phyloP scores from a whole-genome alignment of 352 stramenopile genomes.

The Globisporangium spiculum region DNA sequence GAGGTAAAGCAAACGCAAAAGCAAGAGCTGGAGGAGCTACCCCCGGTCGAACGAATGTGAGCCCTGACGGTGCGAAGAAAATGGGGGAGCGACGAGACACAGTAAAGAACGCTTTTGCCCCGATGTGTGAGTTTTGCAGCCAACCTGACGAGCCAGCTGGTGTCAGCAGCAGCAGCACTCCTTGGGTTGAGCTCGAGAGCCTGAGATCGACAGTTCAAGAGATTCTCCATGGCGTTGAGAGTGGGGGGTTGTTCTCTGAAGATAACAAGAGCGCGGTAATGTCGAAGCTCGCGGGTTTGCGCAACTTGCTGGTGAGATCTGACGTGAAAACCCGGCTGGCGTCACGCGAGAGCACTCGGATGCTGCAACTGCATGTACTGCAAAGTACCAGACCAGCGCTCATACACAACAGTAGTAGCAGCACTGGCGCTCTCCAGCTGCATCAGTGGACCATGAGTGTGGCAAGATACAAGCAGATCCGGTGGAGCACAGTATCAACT shows the following conservation, averaged over 20 bases:
- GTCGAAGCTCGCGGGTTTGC: conserved; percentile 10
- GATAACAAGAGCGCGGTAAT: background rate
- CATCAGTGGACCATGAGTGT: background rate
- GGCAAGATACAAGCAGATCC: conserved; percentile 9
- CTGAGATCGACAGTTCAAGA: conserved; percentile 1
- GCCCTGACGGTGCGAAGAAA: background rate
- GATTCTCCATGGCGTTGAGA: background rate
- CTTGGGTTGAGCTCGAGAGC: conserved; percentile 8
- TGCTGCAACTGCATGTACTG: background rate
- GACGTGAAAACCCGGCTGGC: conserved; percentile 10
- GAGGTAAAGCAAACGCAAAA: no score
- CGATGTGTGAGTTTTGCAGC: conserved; percentile 13
- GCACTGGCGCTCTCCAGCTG: background rate
- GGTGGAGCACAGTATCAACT: background rate
- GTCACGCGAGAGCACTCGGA: background rate
- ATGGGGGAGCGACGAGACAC: background rate
- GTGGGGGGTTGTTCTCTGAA: background rate
- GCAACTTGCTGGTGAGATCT: conserved; percentile 10
- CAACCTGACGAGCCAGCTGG: background rate
- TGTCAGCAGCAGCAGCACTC: background rate
- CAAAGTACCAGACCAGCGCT: background rate
- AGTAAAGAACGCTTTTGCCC: background rate
- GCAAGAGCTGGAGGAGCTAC: background rate
- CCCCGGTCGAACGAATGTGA: background rate
- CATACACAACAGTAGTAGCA: background rate